Conservation (phyloP, 306 rosid genomes). For the Adenanthera pavonina region DNA sequence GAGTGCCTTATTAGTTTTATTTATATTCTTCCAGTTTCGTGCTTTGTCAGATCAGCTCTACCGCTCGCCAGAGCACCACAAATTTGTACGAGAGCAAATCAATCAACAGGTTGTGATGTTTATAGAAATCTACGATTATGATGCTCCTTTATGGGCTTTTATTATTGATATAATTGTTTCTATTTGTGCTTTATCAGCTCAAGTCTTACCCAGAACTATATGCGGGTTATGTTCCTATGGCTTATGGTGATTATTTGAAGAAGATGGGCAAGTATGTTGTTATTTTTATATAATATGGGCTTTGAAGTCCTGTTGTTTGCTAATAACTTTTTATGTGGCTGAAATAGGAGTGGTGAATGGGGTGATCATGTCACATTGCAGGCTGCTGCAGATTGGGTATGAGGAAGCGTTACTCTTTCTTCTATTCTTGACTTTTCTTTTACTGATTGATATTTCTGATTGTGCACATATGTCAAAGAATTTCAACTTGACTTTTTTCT, state of each 20-base stretch:
- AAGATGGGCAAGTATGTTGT: constrained; percentile 79
- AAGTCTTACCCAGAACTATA: constrained; percentile 59
- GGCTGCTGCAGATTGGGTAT: constrained; percentile 99
- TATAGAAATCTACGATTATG: constrained; percentile 11
- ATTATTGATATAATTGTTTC: constrained; percentile 24
- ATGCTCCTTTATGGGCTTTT: constrained; percentile 20
- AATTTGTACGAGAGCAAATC: constrained; percentile 82
- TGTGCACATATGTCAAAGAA: not conserved
- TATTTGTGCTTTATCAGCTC: constrained; percentile 59
- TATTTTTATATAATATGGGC: constrained; percentile 19
- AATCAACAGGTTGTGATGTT: constrained; percentile 68
- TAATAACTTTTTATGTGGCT: constrained; percentile 43
- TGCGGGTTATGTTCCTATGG: constrained; percentile 86
- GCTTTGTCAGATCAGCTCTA: constrained; percentile 95
- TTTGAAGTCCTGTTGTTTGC: constrained; percentile 27
- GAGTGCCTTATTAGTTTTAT: constrained; percentile 34
- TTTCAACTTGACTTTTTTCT: constrained; percentile 23
- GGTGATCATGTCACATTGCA: constrained; percentile 98
- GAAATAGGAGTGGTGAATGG: constrained; percentile 95
- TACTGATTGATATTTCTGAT: constrained; percentile 12
- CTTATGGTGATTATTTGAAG: constrained; percentile 77
- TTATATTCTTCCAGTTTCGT: constrained; percentile 73
- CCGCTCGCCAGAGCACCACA: constrained; percentile 83
- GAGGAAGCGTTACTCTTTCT: constrained; percentile 26
- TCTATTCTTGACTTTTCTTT: constrained; percentile 29